Evolutionary conservation across 2,329 filamentous ascomycete species (phyloP), one percentile per base, ranked within the genome.

Genomic region (Sporothrix pseudoabietina): DNA sequence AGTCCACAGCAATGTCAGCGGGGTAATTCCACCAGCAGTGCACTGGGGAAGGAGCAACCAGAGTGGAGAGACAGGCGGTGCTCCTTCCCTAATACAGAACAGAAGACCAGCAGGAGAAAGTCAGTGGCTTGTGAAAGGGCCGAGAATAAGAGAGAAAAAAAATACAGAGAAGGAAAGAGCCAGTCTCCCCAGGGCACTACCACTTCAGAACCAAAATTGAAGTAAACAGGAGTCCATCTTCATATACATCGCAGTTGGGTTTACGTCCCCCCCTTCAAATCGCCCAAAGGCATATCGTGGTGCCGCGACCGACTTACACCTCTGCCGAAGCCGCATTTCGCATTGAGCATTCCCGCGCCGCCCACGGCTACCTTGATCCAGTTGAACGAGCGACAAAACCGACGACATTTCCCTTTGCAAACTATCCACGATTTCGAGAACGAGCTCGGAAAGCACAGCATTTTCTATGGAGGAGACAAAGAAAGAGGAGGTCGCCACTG

Each of bases 71-170:
- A n/a, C n/a, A 30, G 47, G 10, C 10, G 68, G 39, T n/a, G 69
- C 55, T 71, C 55, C 22, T 73, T 65, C 35, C 65, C 66, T 16
- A 55, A 70, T 55, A n/a, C 54, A 57, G 30, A 54, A 73, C 22
- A 19, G 22, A 35, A 49, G 44, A 14, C 41, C 41, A 44, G 41
- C 41, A 44, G 44, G 66, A 8, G 4, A 19, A 26, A 52, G 47
- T 14, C 66, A 12, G 30, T 54, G 35, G 52, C 73, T 74, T 72
- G 70, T 72, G 73, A 74, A 74, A 65, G 71, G 69, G 35, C 73
- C 73, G 73, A 74, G 73, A 55, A 39, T 63, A 52, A 70, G 61
- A 41, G 16, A 59, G 39, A n/a, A 49, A 54, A n/a, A 49, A 63
- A 41, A 35, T 19, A 63, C 6, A 22, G 57, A 52, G 32, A 19